phyloP scores from a whole-genome alignment of 2,329 filamentous ascomycete genomes.

The Ceratocystiopsis sp. region DNA sequence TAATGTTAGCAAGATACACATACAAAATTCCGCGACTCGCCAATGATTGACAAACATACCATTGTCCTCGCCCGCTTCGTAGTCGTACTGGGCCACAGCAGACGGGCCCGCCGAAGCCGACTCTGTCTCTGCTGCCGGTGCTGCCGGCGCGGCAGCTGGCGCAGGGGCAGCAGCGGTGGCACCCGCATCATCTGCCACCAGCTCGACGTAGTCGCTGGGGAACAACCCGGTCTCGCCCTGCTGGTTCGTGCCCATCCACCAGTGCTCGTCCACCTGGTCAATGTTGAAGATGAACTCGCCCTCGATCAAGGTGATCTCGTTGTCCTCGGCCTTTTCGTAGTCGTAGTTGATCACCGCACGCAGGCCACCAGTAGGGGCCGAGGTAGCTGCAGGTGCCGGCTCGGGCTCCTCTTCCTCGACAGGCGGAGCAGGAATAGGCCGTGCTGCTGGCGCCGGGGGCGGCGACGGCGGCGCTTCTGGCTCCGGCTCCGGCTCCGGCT shows the following conservation, averaged over 20 bases:
- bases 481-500: slow-evolving; percentile 26
- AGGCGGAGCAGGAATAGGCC: slow-evolving; percentile 29
- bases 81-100: slow-evolving; percentile 82
- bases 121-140: slow-evolving; percentile 16
- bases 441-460: slow-evolving; percentile 25
- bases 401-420: slow-evolving; percentile 44
- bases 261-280: slow-evolving; percentile 94
- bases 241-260: slow-evolving; percentile 92
- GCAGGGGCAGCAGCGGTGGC: slow-evolving; percentile 10
- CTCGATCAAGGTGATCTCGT: slow-evolving; percentile 82
- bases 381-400: slow-evolving; percentile 27
- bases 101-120: slow-evolving; percentile 32
- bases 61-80: slow-evolving; percentile 94
- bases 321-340: slow-evolving; percentile 95
- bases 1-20: slow-evolving; percentile 9
- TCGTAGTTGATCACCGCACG: slow-evolving; percentile 78
- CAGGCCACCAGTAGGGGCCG: slow-evolving; percentile 17
- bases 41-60: slow-evolving; percentile 24
- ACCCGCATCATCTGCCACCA: slow-evolving; percentile 46
- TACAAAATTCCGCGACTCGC: neutral
- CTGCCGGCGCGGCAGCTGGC: slow-evolving; percentile 12
- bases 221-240: slow-evolving; percentile 78
- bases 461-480: slow-evolving; percentile 35
- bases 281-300: slow-evolving; percentile 82
- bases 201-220: slow-evolving; percentile 91